Conservation (phyloP, 371 early-diverging fungal genomes). For the Rhizopus stolonifer region DNA sequence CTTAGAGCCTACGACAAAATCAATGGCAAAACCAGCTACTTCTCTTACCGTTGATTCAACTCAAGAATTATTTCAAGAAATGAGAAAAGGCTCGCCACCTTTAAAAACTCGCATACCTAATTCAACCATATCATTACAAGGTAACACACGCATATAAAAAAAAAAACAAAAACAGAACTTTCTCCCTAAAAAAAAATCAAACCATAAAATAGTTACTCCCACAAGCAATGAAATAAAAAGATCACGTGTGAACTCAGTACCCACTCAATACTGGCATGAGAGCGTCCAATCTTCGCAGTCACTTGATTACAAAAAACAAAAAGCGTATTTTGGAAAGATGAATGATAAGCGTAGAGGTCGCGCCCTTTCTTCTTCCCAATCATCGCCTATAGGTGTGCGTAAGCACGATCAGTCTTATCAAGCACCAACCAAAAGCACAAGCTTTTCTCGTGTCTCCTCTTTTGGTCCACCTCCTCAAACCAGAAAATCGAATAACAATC, state of each 20-base stretch:
- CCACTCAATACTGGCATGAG: conserved; percentile 8
- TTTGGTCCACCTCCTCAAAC: conserved; percentile 1
- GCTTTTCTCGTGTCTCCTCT: conserved; percentile 1
- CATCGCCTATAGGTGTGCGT: conserved; percentile 23
- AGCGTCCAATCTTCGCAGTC: conserved; percentile 22
- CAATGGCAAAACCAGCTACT: conserved; percentile 61
- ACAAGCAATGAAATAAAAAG: conserved; percentile 22
- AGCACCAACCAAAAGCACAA: conserved; percentile 15
- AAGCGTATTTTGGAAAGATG: conserved; percentile 56
- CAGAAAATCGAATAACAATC: conserved; percentile 8
- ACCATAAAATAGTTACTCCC: neutral
- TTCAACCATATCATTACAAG: conserved; percentile 15
- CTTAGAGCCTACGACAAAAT: conserved; percentile 75
- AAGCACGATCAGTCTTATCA: conserved; percentile 30
- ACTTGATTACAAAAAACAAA: conserved; percentile 42
- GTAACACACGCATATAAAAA: conserved; percentile 3
- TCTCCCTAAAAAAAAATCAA: neutral
- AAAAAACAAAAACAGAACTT: neutral
- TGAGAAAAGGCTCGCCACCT: conserved; percentile 40
- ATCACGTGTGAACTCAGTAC: conserved; percentile 45
- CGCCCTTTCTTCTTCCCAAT: conserved; percentile 47
- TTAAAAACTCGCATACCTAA: neutral
- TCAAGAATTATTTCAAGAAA: conserved; percentile 61
- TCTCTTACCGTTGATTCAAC: conserved; percentile 64
- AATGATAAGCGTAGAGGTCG: conserved; percentile 70